Percentiles rank a stretch among this genome's conserved stretches.
phyloP scores from a whole-genome alignment of 2,329 filamentous ascomycete species.

The Fusarium globosum region DNA sequence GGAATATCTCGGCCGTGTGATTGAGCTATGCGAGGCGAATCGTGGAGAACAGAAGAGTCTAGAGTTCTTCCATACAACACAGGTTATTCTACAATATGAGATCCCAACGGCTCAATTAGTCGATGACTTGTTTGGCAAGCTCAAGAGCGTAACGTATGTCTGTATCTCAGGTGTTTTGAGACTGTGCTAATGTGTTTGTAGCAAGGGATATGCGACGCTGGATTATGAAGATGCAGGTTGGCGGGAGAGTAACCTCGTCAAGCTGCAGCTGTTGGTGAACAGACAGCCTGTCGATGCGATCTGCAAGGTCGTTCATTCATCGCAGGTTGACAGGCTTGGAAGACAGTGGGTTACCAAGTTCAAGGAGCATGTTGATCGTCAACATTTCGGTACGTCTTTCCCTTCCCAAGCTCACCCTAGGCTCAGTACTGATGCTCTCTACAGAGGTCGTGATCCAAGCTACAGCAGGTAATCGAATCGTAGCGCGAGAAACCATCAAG shows the following conservation, averaged over 20 bases:
- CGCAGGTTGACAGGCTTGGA: constrained; percentile 83
- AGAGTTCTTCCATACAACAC: constrained; percentile 89
- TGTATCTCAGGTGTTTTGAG: fast-evolving
- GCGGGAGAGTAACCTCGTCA: constrained; percentile 81
- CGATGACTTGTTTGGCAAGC: constrained; percentile 96
- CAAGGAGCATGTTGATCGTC: constrained; percentile 94
- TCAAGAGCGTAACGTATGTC: constrained; percentile 81
- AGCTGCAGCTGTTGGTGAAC: constrained; percentile 93
- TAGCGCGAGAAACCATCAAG: constrained; percentile 95
- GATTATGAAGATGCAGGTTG: constrained; percentile 98
- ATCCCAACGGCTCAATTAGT: constrained; percentile 90
- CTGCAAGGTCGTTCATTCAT: constrained; percentile 85
- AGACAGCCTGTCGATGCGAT: constrained; percentile 94
- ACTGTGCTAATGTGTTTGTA: constrained; percentile 28
- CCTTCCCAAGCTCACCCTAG: too few relatives aligned
- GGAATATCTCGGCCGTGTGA: constrained; percentile 92
- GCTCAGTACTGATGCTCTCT: too few relatives aligned
- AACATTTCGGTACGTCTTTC: constrained; percentile 77
- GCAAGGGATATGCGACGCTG: constrained; percentile 91
- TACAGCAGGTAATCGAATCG: constrained; percentile 80
- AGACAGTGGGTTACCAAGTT: constrained; percentile 94
- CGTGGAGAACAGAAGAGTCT: constrained; percentile 88
- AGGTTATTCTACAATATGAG: constrained; percentile 95
- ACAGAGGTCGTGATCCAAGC: constrained; percentile 85
- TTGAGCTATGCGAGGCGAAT: constrained; percentile 92